These are phyloP conservation scores for Chaetoscypha palmicola DNA, from an alignment of 2,329 filamentous ascomycete genomes.

Conservation along the genomic window DNA sequence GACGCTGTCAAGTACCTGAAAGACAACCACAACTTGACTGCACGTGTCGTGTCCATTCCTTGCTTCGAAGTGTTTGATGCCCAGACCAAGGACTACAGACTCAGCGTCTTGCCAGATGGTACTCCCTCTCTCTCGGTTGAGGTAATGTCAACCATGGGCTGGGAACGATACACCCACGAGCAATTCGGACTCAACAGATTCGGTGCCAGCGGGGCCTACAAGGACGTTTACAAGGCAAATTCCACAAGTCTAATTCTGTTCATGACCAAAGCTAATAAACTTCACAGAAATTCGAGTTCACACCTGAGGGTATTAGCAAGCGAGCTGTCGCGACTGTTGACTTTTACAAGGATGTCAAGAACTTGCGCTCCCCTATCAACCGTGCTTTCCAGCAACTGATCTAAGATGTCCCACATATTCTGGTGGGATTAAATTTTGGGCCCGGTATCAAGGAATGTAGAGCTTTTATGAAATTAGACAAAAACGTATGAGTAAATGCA, in stretches of 20 bases:
- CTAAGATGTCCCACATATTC: constrained; percentile 43
- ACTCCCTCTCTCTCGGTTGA: constrained; percentile 91
- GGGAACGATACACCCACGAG: constrained; percentile 99
- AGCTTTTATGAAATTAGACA: constrained; percentile 5
- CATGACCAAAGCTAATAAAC: constrained; percentile 35
- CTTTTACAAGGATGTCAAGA: constrained; percentile 92
- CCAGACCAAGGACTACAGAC: constrained; percentile 90
- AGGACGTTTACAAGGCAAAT: constrained; percentile 88
- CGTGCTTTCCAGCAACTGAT: constrained; percentile 96
- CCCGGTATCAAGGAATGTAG: constrained; percentile 1
- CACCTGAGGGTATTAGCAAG: constrained; percentile 92
- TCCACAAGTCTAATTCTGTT: constrained; percentile 9
- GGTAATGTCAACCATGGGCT: constrained; percentile 94
- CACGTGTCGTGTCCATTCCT: constrained; percentile 90
- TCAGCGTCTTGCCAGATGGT: constrained; percentile 86
- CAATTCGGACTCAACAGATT: constrained; percentile 99
- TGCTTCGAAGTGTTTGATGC: constrained; percentile 96
- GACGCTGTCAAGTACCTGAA: constrained; percentile 88
- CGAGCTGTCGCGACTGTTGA: constrained; percentile 85
- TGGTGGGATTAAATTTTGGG: constrained; percentile 1
- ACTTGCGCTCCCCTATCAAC: constrained; percentile 92
- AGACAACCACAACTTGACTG: constrained; percentile 79
- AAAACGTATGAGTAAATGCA: constrained; percentile 2
- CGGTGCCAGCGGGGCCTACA: constrained; percentile 94
- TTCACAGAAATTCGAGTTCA: constrained; percentile 95